Percentiles rank a stretch among this genome's conserved stretches.
phyloP scores from a whole-genome alignment of 495 filamentous ascomycete genomes.

The Cercophora samala region DNA sequence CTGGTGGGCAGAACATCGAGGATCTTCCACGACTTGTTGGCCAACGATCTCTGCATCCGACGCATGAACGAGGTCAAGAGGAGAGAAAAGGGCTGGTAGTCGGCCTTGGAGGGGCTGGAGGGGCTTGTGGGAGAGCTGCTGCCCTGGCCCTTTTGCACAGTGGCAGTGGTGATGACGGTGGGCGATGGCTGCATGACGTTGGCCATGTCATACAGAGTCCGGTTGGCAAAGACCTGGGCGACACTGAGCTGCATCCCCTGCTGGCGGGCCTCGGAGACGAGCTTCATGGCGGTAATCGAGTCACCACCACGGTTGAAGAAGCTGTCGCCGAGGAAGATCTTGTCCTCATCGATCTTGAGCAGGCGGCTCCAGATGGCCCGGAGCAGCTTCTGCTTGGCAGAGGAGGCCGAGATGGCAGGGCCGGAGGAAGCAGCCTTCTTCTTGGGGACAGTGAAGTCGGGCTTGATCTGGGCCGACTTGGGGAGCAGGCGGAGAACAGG shows the following conservation, averaged over 20 bases:
- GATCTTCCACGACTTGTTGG: slow-evolving; percentile 15
- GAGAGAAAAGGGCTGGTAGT: slow-evolving; percentile 22
- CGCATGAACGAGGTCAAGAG: neutral
- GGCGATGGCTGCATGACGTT: slow-evolving; percentile 24
- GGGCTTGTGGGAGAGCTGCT: neutral
- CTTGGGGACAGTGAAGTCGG: slow-evolving; percentile 11
- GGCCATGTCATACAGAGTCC: slow-evolving; percentile 48
- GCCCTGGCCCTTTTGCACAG: neutral
- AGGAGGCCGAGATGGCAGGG: slow-evolving; percentile 24
- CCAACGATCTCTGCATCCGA: slow-evolving; percentile 12
- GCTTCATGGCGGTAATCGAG: slow-evolving; percentile 67
- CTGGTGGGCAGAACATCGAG: slow-evolving; percentile 25
- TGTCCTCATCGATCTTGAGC: slow-evolving; percentile 33
- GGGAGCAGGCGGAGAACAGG: slow-evolving; percentile 16
- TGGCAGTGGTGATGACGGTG: neutral
- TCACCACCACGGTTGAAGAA: slow-evolving; percentile 67
- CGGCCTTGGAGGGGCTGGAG: neutral
- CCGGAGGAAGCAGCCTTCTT: slow-evolving; percentile 16
- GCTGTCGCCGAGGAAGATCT: slow-evolving; percentile 52
- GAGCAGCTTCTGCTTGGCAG: slow-evolving; percentile 38
- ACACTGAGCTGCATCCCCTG: slow-evolving; percentile 56
- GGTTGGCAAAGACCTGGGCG: slow-evolving; percentile 49
- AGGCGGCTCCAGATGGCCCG: slow-evolving; percentile 36
- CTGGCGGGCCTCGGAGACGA: slow-evolving; percentile 55
- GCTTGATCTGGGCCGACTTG: slow-evolving; percentile 12